phyloP scores from a whole-genome alignment of 768 basidiomycete species.

The Amanita muscaria region DNA sequence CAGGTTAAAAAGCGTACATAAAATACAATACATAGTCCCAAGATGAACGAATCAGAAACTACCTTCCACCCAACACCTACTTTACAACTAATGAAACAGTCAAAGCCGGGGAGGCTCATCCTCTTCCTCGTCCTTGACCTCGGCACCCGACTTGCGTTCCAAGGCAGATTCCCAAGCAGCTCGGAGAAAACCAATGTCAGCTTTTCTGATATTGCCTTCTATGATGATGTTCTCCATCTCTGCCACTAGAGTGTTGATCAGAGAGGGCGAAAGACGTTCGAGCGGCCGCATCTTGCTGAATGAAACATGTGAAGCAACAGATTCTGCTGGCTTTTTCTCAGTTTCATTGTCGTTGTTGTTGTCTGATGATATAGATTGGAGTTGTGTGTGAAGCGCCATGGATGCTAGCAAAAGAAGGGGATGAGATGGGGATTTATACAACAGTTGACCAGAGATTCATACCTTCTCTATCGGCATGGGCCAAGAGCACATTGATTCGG shows the following conservation, averaged over 20 bases:
- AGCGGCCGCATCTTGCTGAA: constrained; percentile 31
- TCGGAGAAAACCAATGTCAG: constrained; percentile 48
- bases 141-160: background rate
- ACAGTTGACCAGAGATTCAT: constrained; percentile 8
- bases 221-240: constrained; percentile 65
- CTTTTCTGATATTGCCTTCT: constrained; percentile 50
- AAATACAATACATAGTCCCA: too few species aligned
- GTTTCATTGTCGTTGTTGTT: constrained; percentile 7
- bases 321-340: constrained; percentile 14
- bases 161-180: constrained; percentile 40
- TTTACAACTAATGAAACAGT: too few species aligned
- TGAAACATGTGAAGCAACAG: constrained; percentile 23
- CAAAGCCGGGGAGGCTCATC: too few species aligned
- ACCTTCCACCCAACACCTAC: too few species aligned
- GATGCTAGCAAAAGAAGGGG: background rate
- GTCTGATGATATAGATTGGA: constrained; percentile 40
- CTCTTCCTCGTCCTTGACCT: background rate
- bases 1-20: too few species aligned
- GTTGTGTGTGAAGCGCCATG: constrained; percentile 44
- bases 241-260: constrained; percentile 32
- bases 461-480: constrained; percentile 50
- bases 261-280: constrained; percentile 20
- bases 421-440: background rate
- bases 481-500: constrained; percentile 32
- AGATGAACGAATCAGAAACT: too few species aligned